Evolutionary conservation across 345 rosid species (phyloP), one percentile per base, ranked within the genome.

Genomic region (Lumnitzera littorea): DNA sequence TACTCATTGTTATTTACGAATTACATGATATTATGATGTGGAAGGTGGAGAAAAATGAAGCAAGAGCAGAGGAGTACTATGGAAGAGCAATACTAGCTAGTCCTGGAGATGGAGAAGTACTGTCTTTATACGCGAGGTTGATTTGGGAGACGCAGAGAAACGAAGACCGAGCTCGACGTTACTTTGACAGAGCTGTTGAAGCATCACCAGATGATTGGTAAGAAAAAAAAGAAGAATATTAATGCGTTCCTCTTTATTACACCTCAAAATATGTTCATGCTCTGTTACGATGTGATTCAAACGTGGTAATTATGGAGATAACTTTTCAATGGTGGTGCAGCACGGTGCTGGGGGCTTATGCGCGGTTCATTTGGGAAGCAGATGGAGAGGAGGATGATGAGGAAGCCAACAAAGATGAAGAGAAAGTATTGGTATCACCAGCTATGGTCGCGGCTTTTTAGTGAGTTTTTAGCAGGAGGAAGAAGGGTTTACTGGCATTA

Each of bases 321-420:
- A 2, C 41, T 27, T 20, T 14, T 15, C 54, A 11, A 0, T 60
- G n/a, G 20, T 20, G 20, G 55, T 65, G 77, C 67, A 91, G 98
- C 65, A 69, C 71, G 87, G 90, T 91, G 60, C 25, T 86, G 75
- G 96, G 89, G 66, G 81, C 98, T 0, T 91, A 88, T 54, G 96
- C 98, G 5, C 70, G 73, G 7, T 91, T 91, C 70, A 79, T 91
- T 95, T 91, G 98, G 98, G 95, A 86, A 55, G 71, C 87, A 11
- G 95, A 77, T n/a, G 91, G 81, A 4, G 92, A 78, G 0, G 85
- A 75, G 4, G 83, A 78, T 0, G 85, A 76, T 0, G 80, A 72
- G 9, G 75, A 67, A 2, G 55, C 23, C 0, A 57, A 50, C 1
- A 23, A 53, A 9, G 43, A 36, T 6, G 43, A 36, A 4, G 47